Conservation (phyloP, 345 rosid genomes). For the Eutrema yunnanense region DNA sequence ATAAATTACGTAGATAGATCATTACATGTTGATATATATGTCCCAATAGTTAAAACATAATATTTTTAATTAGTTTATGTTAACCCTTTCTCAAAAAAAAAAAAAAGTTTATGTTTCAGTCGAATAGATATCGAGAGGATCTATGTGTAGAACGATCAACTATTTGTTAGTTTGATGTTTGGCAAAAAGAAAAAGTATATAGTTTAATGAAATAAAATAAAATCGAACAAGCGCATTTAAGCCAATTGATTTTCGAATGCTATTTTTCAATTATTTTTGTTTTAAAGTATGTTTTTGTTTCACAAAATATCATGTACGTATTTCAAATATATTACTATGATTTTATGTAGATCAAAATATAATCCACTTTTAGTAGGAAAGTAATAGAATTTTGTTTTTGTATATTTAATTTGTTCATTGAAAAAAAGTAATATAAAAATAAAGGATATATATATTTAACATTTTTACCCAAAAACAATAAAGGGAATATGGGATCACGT, state of each 20-base stretch:
- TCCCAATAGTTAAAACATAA: neutral
- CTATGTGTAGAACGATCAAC: neutral
- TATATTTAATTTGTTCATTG: too few species aligned
- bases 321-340: neutral
- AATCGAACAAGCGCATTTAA: neutral
- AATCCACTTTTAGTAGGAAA: neutral
- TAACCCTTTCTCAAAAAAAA: too few species aligned
- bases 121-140: neutral
- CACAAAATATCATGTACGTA: neutral
- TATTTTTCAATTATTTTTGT: neutral
- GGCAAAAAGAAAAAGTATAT: too few species aligned
- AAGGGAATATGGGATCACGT: conserved; percentile 14
- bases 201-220: neutral
- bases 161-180: neutral
- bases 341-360: neutral
- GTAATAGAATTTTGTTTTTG: too few species aligned
- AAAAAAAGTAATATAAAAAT: too few species aligned
- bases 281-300: neutral
- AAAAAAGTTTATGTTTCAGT: neutral
- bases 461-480: neutral
- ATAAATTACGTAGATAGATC: neutral
- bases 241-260: neutral
- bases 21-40: neutral
- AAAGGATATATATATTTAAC: too few species aligned
- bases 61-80: neutral